Evolutionary conservation across 306 rosid species (phyloP), one percentile per base, ranked within the genome.

Genomic region (Vigna radiata): DNA sequence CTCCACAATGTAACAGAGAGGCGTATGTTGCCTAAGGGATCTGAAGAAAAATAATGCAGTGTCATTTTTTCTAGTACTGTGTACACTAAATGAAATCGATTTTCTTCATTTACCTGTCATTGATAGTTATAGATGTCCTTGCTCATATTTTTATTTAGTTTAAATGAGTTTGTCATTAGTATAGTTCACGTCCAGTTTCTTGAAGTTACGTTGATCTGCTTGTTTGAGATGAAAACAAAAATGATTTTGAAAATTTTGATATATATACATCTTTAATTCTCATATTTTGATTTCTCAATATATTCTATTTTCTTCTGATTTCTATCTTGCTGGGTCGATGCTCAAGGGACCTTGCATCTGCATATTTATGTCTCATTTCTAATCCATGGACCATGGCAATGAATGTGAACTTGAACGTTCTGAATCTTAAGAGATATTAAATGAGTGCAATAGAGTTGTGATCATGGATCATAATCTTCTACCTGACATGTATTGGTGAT

Each of bases 11-110:
- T 29, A 33, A 83, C 46, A 12, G 86, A 85, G 75, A 85, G 80
- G 33, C 46, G 60, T 25, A 27, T 64, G 84, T 81, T 88, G 73
- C 86, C 86, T 16, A 73, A 66, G 70, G 56, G 60, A 16, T 74
- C 88, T 23, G 79, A 82, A 65, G 80, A 81, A 67, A 77, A 21
- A 68, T 53, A 58, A 74, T 47, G 67, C 55, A 29, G 65, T 48
- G 54, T 39, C 89, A 23, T 58, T 87, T 72, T 63, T 31, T 72
- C 77, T 16, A 72, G 78, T 33, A 25, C 85, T 73, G 79, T 48
- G 29, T 85, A 72, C 25, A 62, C 53, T 66, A 76, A 79, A 78
- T 72, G 72, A 65, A 83, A 75, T 76, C 73, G 48, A 79, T 54
- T 68, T 49, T 25, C 18, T 39, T 60, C 50, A 7, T 72, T 77